Percentiles rank a stretch among this genome's conserved stretches.
Evolutionary conservation across 306 rosid genomes (phyloP).

Genomic region (Potentilla sterilis): DNA sequence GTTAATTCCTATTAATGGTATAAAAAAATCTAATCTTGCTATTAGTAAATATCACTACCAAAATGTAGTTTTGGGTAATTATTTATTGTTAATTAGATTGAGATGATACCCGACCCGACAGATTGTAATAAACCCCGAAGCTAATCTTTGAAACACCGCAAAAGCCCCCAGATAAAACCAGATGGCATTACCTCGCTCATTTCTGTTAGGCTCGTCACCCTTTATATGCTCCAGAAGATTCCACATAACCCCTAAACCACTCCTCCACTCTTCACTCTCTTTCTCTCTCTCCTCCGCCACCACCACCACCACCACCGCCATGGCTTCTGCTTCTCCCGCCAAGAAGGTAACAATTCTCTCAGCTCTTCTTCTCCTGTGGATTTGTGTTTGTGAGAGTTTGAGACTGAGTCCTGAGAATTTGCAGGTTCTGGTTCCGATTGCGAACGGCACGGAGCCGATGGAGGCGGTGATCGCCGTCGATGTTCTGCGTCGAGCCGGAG

Average conservation of each 20-base stretch:
- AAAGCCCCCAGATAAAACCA: no score
- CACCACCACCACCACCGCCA: constrained; percentile 21
- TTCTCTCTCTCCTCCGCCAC: constrained; percentile 4
- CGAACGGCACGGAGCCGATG: constrained; percentile 84
- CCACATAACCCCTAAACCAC: constrained; percentile 6
- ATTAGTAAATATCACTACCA: no score
- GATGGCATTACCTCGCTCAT: no score
- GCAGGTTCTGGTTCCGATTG: constrained; percentile 82
- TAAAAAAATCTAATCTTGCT: no score
- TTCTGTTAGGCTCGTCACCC: no score
- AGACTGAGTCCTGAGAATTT: neutral
- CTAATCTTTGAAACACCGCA: no score
- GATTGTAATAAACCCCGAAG: no score
- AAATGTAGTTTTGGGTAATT: no score
- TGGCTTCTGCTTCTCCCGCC: constrained; percentile 40
- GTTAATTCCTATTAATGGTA: no score
- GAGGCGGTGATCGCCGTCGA: constrained; percentile 83
- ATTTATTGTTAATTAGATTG: no score
- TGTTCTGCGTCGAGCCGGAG: constrained; percentile 90
- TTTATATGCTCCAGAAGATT: no score
- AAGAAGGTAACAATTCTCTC: constrained; percentile 5
- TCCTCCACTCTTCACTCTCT: constrained; percentile 38
- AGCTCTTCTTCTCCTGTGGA: neutral
- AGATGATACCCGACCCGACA: no score
- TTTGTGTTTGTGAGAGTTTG: neutral